Evolutionary conservation across 352 stramenopile species (phyloP).

Genomic region (Nothophytophthora sp.): DNA sequence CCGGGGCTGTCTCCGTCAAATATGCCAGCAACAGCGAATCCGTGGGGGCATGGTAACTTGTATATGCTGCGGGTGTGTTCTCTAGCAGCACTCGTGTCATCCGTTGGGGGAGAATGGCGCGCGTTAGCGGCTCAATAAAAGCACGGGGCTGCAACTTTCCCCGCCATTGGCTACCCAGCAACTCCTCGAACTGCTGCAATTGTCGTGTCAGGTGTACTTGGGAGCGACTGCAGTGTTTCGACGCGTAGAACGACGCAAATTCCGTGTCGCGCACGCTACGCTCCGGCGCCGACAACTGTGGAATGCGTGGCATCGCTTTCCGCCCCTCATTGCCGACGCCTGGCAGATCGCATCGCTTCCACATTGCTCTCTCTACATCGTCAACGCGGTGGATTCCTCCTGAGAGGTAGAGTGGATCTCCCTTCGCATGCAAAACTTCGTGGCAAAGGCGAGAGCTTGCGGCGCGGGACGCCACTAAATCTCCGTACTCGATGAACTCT

Average conservation of each 20-base stretch:
- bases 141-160: conserved; percentile 48
- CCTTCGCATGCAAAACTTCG: conserved; percentile 14
- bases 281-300: conserved; percentile 34
- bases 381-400: conserved; percentile 31
- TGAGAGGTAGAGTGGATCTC: conserved; percentile 26
- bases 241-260: conserved; percentile 39
- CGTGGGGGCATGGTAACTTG: conserved; percentile 51
- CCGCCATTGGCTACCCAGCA: conserved; percentile 51
- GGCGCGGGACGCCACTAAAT: conserved; percentile 37
- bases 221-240: conserved; percentile 5
- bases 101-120: conserved; percentile 58
- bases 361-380: conserved; percentile 57
- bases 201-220: conserved; percentile 62
- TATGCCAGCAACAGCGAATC: conserved; percentile 60
- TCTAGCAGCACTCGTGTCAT: conserved; percentile 48
- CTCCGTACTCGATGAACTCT: conserved; percentile 52
- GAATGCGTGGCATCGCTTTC: conserved; percentile 50
- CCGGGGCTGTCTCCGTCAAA: conserved; percentile 48
- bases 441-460: conserved; percentile 19
- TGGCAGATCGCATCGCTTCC: conserved; percentile 56
- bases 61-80: conserved; percentile 35
- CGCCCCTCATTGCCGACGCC: conserved; percentile 67
- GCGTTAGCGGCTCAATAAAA: conserved; percentile 37
- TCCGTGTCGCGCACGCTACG: conserved; percentile 65
- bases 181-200: conserved; percentile 57